Base-by-base conservation (phyloP, 1,284 basidiomycete genomes). In the Porogramme epimiltina region DNA sequence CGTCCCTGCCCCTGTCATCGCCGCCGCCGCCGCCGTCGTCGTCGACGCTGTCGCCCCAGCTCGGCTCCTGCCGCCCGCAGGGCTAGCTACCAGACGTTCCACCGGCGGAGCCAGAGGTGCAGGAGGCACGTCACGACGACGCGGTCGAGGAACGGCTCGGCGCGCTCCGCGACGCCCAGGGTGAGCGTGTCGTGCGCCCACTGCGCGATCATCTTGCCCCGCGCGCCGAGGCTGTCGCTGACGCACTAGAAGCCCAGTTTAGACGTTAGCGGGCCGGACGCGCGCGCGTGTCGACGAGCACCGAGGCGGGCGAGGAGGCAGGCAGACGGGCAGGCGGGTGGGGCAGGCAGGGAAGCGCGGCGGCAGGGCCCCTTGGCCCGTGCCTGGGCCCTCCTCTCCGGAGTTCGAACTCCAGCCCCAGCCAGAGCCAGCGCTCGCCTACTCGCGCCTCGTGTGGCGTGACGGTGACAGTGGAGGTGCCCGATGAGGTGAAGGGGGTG, bases 71-170 rank as follows among this genome's bases (percentile, higher is more conserved):
- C n/a, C n/a, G n/a, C n/a, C n/a, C n/a, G n/a, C 28, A 31, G 13
- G 28, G 18, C 43, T 36, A 3, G 47, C 55, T 57, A 67, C 64
- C 65, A 67, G 36, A 56, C 20, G 42, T 57, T 63, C 34, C 55
- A 46, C 38, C 65, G 68, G 62, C 70, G 73, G 62, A 80, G 73
- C 80, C 81, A 83, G 22, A 77, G 56, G 62, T 84, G 78, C 58
- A 83, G 64, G 59, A 82, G 71, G 55, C 78, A 80, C 20, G 81
- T 82, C 44, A 84, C 75, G 22, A 82, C 75, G 26, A 84, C 56
- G 31, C 78, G 75, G 64, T 84, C 82, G 39, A 83, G 63, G 46
- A 80, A 70, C 20, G 57, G 58, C 42, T 75, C 73, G 34, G 61
- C 74, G 22, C 73, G 71, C 26, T 67, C 63, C 25, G 70, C 64